phyloP scores from a whole-genome alignment of 2,329 filamentous ascomycete species.

The Botrytis paeoniae region DNA sequence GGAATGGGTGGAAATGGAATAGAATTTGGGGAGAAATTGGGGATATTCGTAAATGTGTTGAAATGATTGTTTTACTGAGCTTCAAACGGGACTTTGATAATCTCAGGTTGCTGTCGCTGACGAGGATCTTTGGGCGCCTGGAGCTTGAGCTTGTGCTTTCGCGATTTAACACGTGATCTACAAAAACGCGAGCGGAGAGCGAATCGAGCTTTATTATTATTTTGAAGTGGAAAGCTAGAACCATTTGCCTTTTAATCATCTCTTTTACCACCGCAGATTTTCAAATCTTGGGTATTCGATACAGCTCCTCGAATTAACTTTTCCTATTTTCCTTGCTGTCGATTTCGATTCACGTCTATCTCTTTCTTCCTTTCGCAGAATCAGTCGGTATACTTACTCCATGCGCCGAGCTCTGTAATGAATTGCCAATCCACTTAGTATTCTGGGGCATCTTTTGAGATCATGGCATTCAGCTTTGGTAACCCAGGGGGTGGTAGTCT shows the following conservation, averaged over 20 bases:
- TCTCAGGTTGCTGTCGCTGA: conserved; percentile 21
- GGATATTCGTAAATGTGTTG: background rate
- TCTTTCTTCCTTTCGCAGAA: background rate
- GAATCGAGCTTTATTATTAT: conserved; percentile 6
- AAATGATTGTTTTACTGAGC: conserved; percentile 13
- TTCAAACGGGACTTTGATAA: conserved; percentile 9
- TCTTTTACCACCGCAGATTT: background rate
- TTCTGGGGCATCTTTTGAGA: conserved; percentile 41
- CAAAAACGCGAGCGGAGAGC: conserved; percentile 15
- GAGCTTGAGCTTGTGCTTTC: conserved; percentile 19
- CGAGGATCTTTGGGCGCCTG: conserved; percentile 21
- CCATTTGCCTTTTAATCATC: background rate
- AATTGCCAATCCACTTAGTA: conserved; percentile 37
- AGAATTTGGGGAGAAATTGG: background rate
- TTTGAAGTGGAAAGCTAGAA: background rate
- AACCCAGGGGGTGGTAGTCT: conserved; percentile 47
- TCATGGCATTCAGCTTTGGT: conserved; percentile 65
- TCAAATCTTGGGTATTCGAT: background rate
- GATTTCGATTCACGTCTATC: conserved; percentile 2
- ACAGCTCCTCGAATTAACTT: background rate
- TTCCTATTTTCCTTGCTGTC: background rate
- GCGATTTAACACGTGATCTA: conserved; percentile 17
- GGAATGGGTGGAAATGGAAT: background rate
- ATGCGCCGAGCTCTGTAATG: conserved; percentile 35
- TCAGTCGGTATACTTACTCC: conserved; percentile 25